phyloP scores from a whole-genome alignment of 257 asterid species.

The Knoxia roxburghii region DNA sequence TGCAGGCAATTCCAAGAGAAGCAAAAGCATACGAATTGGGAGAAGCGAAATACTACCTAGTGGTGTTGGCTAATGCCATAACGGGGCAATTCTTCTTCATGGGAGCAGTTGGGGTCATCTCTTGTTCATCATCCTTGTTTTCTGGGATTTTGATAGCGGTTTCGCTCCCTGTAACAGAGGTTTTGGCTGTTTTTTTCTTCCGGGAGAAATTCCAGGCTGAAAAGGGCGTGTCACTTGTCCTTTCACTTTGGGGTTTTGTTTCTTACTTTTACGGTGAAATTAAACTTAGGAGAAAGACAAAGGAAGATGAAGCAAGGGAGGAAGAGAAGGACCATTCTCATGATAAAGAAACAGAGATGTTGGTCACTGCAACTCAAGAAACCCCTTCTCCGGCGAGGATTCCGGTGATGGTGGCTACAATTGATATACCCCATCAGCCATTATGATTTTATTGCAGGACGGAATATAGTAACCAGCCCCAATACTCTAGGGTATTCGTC shows the following conservation, averaged over 20 bases:
- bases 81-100: constrained; percentile 18
- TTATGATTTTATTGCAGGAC: no score
- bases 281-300: constrained; percentile 4
- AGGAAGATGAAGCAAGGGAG: constrained; percentile 1
- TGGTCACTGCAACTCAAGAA: no score
- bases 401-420: no score
- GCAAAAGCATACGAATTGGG: constrained; percentile 23
- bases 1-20: constrained; percentile 21
- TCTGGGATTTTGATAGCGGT: constrained; percentile 16
- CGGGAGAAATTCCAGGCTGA: constrained; percentile 20
- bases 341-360: no score
- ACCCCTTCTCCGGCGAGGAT: no score
- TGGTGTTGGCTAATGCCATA: constrained; percentile 11
- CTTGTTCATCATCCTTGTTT: constrained; percentile 20
- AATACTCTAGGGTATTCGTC: no score
- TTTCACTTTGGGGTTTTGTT: constrained; percentile 35
- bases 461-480: no score
- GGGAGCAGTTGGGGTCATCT: constrained; percentile 25
- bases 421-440: no score
- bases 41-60: constrained; percentile 21
- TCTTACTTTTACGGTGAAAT: constrained; percentile 32
- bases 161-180: constrained; percentile 17
- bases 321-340: not conserved
- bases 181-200: constrained; percentile 18
- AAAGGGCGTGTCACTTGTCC: constrained; percentile 22